Percentiles rank a stretch among this genome's conserved stretches.
Conservation (phyloP, 2,329 filamentous ascomycete species). For the Geosmithia putterillii region DNA sequence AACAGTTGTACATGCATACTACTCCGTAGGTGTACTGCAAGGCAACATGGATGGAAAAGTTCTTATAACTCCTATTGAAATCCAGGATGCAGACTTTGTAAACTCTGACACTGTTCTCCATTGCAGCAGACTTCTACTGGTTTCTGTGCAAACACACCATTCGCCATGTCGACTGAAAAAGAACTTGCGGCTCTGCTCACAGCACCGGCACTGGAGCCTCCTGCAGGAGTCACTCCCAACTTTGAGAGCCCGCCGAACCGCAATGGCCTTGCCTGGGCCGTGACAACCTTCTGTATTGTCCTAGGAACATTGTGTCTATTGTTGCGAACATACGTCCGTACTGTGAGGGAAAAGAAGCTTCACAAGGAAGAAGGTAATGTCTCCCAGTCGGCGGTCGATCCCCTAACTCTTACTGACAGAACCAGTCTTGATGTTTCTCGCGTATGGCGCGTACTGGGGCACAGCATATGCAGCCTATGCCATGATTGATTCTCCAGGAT, state of each 20-base stretch:
- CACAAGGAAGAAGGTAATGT: conserved; percentile 4
- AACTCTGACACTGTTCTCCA: too few relatives aligned
- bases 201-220: conserved; percentile 4
- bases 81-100: too few relatives aligned
- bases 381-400: not conserved
- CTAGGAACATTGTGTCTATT: conserved; percentile 2
- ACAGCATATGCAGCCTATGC: conserved; percentile 9
- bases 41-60: too few relatives aligned
- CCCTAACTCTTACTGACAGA: conserved; percentile 1
- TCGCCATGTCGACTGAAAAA: not conserved
- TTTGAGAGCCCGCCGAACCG: conserved; percentile 6
- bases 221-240: conserved; percentile 1
- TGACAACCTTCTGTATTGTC: conserved; percentile 3
- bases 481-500: conserved; percentile 16
- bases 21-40: too few relatives aligned
- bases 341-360: conserved; percentile 1
- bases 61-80: too few relatives aligned
- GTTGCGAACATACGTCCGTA: conserved; percentile 4
- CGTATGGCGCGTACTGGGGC: conserved; percentile 7
- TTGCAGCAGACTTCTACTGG: too few relatives aligned
- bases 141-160: not conserved
- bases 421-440: not conserved
- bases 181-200: conserved; percentile 4
- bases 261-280: conserved; percentile 3
- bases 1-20: too few relatives aligned